Percentiles rank a stretch among this genome's conserved stretches.
These are phyloP conservation scores for Suillus brevipes DNA, from an alignment of 768 basidiomycete species.

Conservation along the genomic window DNA sequence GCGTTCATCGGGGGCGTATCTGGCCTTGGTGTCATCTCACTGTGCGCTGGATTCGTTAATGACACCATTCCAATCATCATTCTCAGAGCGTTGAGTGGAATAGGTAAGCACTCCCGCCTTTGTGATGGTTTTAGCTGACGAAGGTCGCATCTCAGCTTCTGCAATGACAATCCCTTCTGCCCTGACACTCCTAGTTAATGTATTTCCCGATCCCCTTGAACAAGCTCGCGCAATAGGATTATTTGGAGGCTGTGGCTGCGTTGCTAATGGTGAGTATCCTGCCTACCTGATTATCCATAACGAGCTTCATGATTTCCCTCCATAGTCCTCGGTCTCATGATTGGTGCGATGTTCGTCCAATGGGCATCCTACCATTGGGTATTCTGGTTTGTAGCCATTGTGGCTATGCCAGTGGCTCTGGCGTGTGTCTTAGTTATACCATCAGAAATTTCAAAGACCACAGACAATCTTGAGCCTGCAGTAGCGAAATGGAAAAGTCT, in stretches of 20 bases:
- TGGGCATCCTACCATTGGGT: constrained; percentile 49
- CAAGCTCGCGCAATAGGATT: constrained; percentile 50
- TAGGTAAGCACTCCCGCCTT: constrained; percentile 30
- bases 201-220: constrained; percentile 47
- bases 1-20: constrained; percentile 44
- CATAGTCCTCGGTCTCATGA: constrained; percentile 42
- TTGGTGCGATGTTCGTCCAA: constrained; percentile 45
- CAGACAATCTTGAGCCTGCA: not conserved
- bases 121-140: constrained; percentile 7
- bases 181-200: constrained; percentile 47
- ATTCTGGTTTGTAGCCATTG: constrained; percentile 48
- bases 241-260: constrained; percentile 46
- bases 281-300: not conserved
- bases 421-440: constrained; percentile 38
- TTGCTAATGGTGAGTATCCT: constrained; percentile 42
- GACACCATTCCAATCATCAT: constrained; percentile 50
- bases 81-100: constrained; percentile 52
- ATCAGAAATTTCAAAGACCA: constrained; percentile 11
- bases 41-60: constrained; percentile 47
- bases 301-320: not conserved
- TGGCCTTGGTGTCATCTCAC: constrained; percentile 42
- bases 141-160: constrained; percentile 34
- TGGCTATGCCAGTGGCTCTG: constrained; percentile 36
- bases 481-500: constrained; percentile 31
- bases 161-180: constrained; percentile 54